Percentiles rank a stretch among this genome's conserved stretches.
Conservation (phyloP, 345 rosid species). For the Lepidium africanum region DNA sequence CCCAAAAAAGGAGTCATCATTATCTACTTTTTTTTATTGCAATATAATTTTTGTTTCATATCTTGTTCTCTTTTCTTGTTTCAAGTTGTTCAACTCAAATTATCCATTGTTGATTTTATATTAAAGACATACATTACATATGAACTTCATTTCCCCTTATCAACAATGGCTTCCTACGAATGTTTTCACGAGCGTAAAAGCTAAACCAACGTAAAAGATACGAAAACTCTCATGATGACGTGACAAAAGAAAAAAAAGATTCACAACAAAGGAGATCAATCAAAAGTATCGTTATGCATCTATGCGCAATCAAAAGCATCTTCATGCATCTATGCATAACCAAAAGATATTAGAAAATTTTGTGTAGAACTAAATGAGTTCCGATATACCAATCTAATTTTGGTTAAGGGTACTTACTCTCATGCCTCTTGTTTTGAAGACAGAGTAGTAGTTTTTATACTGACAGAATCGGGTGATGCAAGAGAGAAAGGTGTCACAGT, state of each 20-base stretch:
- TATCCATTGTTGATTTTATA: slow-evolving; percentile 8
- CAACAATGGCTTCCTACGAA: neutral
- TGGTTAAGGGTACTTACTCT: neutral
- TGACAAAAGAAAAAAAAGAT: neutral
- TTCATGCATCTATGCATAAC: neutral
- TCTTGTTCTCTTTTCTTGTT: neutral
- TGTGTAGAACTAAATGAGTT: neutral
- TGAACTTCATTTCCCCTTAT: neutral
- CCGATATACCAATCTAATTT: neutral
- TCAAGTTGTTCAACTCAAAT: neutral
- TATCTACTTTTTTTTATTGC: neutral
- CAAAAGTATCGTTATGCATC: neutral
- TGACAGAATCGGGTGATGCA: slow-evolving; percentile 23
- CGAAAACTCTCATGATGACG: neutral
- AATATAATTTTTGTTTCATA: neutral
- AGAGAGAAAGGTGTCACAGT: slow-evolving; percentile 42
- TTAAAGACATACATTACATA: neutral
- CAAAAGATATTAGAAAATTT: neutral
- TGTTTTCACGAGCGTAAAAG: neutral
- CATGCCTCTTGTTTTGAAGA: slow-evolving; percentile 5
- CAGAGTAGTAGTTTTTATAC: slow-evolving; percentile 10
- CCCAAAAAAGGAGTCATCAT: neutral
- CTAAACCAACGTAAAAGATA: neutral
- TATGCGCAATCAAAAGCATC: neutral
- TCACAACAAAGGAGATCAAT: neutral